Base-by-base conservation (phyloP, 2,329 filamentous ascomycete genomes). In the Penicillium verrucosum region DNA sequence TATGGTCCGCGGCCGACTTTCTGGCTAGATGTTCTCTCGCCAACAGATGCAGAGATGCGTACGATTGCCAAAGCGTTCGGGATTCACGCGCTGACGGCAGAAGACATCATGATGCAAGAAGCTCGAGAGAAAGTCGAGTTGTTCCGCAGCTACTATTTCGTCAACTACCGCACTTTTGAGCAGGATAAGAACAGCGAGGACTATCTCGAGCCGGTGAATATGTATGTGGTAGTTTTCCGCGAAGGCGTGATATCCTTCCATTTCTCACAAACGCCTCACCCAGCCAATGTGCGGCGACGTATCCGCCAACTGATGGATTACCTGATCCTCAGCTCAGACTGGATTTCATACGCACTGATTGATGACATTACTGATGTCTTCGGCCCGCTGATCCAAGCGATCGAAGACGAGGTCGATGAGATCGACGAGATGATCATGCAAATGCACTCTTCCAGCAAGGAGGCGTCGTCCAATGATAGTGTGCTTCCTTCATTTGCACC, bases 321-420 rank as follows among this genome's bases (percentile, higher is more conserved):
- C 73, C 83, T 97, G 66, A 90, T 96, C 42, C 80, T 97, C 12
- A 93, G 89, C 45, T 90, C 93, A 0, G 94, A 99, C 73, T 99
- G 94, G 94, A 97, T 99, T 65, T 96, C 91, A 8, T 99, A 99
- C 70, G 94, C 92, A 46, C 89, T 97, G 63, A 97, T 97, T 61
- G 94, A 99, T 75, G 94, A 99, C 71, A 96, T 99, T 66, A 99
- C 94, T 6, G 94, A 99, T 73, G 92, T 92, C 2, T 99, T 97
- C 69, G 89, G 89, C 6, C 94, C 94, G 0, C 79, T 97, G 46
- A 97, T 99, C 54, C 89, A 96, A 66, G 86, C 84, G 25, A 96
- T 99, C 50, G 94, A 99, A 73, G 88, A 96, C 46, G 93, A 99
- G 72, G 94, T 97, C 11, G 94, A 99, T 71, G 89, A 96, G 57